Evolutionary conservation across 129 eudicot species (phyloP).

Genomic region (Cynara cardunculus): DNA sequence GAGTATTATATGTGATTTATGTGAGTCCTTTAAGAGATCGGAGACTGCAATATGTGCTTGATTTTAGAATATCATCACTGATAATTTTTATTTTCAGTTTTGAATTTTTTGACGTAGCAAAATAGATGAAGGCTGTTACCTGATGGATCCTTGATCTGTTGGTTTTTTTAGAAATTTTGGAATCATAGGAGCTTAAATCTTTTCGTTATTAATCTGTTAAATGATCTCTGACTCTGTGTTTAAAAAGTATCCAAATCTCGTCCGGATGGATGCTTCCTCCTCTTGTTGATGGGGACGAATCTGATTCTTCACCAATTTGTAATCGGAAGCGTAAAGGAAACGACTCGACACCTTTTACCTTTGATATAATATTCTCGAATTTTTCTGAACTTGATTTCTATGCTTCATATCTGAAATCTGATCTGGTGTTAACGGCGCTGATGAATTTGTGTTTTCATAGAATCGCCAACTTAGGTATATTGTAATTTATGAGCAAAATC

Average conservation of each 20-base stretch:
- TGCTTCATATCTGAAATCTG: neutral
- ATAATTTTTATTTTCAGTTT: neutral
- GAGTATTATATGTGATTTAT: neutral
- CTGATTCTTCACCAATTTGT: neutral
- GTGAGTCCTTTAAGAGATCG: neutral
- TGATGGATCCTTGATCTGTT: neutral
- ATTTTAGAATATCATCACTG: neutral
- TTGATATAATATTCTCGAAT: neutral
- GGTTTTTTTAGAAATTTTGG: neutral
- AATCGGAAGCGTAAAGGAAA: neutral
- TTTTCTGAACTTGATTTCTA: neutral
- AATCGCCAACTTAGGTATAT: neutral
- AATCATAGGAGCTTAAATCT: neutral
- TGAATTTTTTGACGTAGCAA: neutral
- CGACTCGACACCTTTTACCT: neutral
- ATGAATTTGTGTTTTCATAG: neutral
- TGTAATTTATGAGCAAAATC: neutral
- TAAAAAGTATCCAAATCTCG: neutral
- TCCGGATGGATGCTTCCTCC: neutral
- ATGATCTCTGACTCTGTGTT: neutral
- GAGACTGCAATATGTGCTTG: neutral
- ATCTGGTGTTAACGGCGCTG: neutral
- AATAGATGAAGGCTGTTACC: neutral
- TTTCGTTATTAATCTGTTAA: slow-evolving; percentile 1
- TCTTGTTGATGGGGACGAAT: neutral